phyloP scores from a whole-genome alignment of 2,329 filamentous ascomycete genomes.

The Sclerotinia minor region DNA sequence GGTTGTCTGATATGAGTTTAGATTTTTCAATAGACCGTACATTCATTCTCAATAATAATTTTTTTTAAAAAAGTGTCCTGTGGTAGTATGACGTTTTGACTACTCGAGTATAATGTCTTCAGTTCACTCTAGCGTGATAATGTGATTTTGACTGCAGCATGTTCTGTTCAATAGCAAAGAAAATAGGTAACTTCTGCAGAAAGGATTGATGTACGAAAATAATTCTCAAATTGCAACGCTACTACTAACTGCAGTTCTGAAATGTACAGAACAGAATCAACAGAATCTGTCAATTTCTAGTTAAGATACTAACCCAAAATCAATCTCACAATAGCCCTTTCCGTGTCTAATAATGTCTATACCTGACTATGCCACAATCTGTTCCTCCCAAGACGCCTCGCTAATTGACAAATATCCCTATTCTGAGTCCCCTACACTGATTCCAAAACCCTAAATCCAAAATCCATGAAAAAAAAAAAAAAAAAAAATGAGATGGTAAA shows the following conservation, averaged over 20 bases:
- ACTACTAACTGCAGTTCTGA: neutral
- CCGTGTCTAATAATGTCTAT: neutral
- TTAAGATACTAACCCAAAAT: neutral
- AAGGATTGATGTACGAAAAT: neutral
- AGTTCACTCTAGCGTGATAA: no score
- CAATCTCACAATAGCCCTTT: neutral
- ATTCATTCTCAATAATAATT: conserved; percentile 2
- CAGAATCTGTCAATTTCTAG: no score
- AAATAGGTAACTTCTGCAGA: neutral
- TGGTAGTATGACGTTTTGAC: no score
- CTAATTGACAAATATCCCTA: neutral
- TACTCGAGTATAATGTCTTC: no score
- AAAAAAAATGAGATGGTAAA: neutral
- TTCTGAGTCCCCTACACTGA: neutral
- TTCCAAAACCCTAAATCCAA: neutral
- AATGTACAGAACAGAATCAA: no score
- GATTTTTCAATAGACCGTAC: conserved; percentile 18
- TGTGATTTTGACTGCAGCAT: no score
- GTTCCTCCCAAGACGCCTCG: conserved; percentile 5
- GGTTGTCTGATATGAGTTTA: conserved; percentile 13
- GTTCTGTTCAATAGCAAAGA: neutral
- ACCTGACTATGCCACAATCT: neutral
- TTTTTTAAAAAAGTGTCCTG: neutral
- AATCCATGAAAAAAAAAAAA: neutral
- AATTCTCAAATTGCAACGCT: neutral